These are phyloP conservation scores for Komagataella mondaviorum DNA, from an alignment of 805 yeast species.

Conservation along the genomic window DNA sequence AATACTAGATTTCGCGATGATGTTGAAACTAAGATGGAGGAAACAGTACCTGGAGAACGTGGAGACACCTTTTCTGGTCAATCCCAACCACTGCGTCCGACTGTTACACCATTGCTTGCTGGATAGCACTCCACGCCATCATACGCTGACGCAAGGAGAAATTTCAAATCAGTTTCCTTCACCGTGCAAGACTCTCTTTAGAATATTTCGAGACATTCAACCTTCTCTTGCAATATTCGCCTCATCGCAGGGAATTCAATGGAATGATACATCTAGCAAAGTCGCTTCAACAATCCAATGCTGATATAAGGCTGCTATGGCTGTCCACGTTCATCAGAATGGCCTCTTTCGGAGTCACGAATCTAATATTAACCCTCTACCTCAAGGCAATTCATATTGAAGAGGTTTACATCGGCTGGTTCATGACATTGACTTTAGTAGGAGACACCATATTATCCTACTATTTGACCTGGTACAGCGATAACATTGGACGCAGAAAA, in stretches of 20 bases:
- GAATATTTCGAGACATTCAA: background rate
- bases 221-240: background rate
- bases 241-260: background rate
- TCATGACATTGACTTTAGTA: constrained; percentile 68
- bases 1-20: background rate
- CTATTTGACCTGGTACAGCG: constrained; percentile 66
- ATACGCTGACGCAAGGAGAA: background rate
- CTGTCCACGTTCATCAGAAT: constrained; percentile 56
- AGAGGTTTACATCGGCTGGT: constrained; percentile 53
- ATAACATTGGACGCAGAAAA: constrained; percentile 48
- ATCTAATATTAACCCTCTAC: constrained; percentile 63
- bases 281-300: constrained; percentile 23
- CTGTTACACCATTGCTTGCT: background rate
- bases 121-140: background rate
- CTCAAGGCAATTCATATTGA: constrained; percentile 39
- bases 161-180: too few relatives aligned
- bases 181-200: background rate
- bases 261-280: constrained; percentile 18
- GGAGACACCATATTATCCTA: constrained; percentile 73
- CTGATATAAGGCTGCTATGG: constrained; percentile 55
- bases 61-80: background rate
- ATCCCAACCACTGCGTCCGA: background rate
- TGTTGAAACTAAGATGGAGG: too few relatives aligned
- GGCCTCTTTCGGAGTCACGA: constrained; percentile 66
- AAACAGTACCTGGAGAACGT: background rate